Evolutionary conservation across 169 alveolate genomes (phyloP), one percentile per base, ranked within the genome.

Genomic region (Plasmodium relictum): DNA sequence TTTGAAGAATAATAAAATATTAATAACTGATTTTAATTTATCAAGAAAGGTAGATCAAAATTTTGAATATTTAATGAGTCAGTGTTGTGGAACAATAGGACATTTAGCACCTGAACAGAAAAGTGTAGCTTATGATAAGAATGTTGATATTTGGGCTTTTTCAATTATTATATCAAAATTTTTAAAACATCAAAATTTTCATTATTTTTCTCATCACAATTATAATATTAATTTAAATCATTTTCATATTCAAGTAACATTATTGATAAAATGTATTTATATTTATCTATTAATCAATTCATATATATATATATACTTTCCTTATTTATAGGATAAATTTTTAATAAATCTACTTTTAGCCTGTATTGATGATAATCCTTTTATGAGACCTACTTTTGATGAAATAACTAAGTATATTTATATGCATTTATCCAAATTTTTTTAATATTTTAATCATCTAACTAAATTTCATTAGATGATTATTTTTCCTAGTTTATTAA

Each of bases 101-200:
- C 89, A 76, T 68, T 76, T 76, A 44, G 89, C 89, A 4, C 89
- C 89, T 10, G 89, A 76, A 68, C 89, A 76, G 42, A 76, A 76
- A 76, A 76, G 89, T 54, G 78, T 76, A 18, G 50, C 42, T 1
- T 76, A 76, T 41, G 62, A 63, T 31, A 41, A 39, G 24, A 76
- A 48, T 3, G 74, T 76, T 8, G 89, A 76, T 8, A 37, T 76
- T 26, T 76, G 89, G 89, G 89, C 89, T 45, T 76, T 76, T 50
- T 48, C 56, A 18, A 68, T 76, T 63, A 63, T 76, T 48, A 68
- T 76, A 54, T 45, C 89, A 0, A 76, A 76, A 58, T 76, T 76
- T 76, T 45, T 76, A 26, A 76, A 76, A 50, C 89, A 76, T 16
- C 22, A 76, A 26, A 76, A 76, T 76, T 76, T 76, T 45, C 74